phyloP scores from a whole-genome alignment of 2,329 filamentous ascomycete species.

The Epichloe sp. region DNA sequence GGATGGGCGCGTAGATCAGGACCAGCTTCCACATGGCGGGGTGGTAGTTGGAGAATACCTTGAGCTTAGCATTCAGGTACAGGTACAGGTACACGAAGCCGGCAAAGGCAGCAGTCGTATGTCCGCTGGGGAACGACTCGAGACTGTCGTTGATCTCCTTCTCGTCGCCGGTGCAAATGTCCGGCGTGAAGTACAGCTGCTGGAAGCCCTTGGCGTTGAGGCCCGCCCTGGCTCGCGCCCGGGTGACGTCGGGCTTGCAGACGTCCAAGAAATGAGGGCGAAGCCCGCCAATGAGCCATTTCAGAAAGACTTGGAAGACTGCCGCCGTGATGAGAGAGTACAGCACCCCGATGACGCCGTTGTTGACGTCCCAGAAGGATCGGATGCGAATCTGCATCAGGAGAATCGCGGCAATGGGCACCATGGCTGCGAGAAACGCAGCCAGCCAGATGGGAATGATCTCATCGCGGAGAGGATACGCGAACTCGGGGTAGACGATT shows the following conservation, averaged over 20 bases:
- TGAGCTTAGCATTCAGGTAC: conserved; percentile 69
- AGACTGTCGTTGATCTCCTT: conserved; percentile 55
- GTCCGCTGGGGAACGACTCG: conserved; percentile 60
- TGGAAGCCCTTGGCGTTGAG: conserved; percentile 40
- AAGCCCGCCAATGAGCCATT: conserved; percentile 60
- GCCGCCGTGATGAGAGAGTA: conserved; percentile 58
- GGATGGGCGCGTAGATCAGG: conserved; percentile 49
- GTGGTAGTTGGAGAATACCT: conserved; percentile 61
- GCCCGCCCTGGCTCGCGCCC: conserved; percentile 13
- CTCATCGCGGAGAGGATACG: conserved; percentile 56
- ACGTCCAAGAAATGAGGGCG: conserved; percentile 61
- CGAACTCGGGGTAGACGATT: conserved; percentile 57
- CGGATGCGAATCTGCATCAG: conserved; percentile 54
- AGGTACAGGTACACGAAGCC: conserved; percentile 58
- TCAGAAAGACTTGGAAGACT: conserved; percentile 67
- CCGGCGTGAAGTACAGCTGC: conserved; percentile 54
- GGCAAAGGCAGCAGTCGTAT: conserved; percentile 60
- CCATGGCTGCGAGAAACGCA: conserved; percentile 48
- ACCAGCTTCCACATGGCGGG: conserved; percentile 63
- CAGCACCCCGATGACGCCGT: conserved; percentile 54
- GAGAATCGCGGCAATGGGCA: conserved; percentile 54
- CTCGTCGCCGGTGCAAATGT: conserved; percentile 54
- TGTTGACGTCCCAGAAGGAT: conserved; percentile 59
- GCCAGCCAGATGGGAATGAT: conserved; percentile 61
- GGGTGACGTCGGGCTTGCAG: conserved; percentile 41